Evolutionary conservation across 1,284 basidiomycete species (phyloP).

Genomic region (Ceratobasidium sp.): DNA sequence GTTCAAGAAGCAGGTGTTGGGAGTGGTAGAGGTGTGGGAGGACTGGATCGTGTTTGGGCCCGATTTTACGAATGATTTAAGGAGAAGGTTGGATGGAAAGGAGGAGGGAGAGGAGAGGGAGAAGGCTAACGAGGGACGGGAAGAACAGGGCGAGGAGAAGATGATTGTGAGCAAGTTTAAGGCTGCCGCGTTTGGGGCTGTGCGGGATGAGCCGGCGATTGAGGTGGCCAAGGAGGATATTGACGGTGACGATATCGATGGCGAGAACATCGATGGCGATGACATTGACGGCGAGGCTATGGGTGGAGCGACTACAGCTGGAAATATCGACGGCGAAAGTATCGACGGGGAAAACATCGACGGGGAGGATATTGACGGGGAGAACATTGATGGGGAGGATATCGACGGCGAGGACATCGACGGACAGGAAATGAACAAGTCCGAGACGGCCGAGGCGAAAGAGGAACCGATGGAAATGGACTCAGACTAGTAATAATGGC

Average conservation of each 20-base stretch:
- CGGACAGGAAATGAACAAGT: slow-evolving; percentile 46
- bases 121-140: slow-evolving; percentile 46
- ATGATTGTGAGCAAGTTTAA: slow-evolving; percentile 72
- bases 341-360: slow-evolving; percentile 47
- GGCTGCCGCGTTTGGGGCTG: slow-evolving; percentile 63
- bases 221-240: slow-evolving; percentile 49
- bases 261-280: slow-evolving; percentile 53
- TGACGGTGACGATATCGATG: slow-evolving; percentile 58
- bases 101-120: slow-evolving; percentile 52
- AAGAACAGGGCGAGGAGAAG: slow-evolving; percentile 48
- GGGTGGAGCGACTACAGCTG: slow-evolving; percentile 48
- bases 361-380: slow-evolving; percentile 58
- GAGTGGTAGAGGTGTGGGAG: slow-evolving; percentile 92
- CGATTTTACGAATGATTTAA: slow-evolving; percentile 76
- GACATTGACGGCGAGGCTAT: slow-evolving; percentile 53
- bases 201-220: slow-evolving; percentile 40
- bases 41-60: slow-evolving; percentile 92
- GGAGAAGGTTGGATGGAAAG: slow-evolving; percentile 72
- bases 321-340: slow-evolving; percentile 47
- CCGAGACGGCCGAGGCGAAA: slow-evolving; percentile 9
- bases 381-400: slow-evolving; percentile 55
- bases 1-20: slow-evolving; percentile 87
- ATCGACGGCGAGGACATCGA: slow-evolving; percentile 57
- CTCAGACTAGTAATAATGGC: neutral
- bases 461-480: slow-evolving; percentile 31